Evolutionary conservation across 2,329 filamentous ascomycete genomes (phyloP), one percentile per base, ranked within the genome.

Genomic region (Helotiales sp.): DNA sequence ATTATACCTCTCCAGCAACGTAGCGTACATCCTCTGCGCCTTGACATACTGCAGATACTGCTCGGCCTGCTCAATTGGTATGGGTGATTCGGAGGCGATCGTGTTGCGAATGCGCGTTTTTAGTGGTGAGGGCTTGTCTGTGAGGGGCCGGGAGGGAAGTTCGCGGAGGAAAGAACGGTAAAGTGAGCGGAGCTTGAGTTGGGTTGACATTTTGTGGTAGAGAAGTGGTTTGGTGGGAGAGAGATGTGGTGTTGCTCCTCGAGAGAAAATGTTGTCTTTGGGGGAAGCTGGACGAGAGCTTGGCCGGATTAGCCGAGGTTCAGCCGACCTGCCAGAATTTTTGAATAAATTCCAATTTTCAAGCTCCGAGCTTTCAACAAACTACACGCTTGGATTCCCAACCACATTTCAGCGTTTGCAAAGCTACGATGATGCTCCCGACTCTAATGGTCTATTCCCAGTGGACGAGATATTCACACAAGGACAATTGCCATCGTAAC

Each of bases 141-240:
- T 66, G 82, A 80, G 70, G 86, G 83, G 83, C 6, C 89, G 90
- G 7, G 91, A 87, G 1, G 95, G 95, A 8, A 97, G 89, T 82
- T 97, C 93, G 79, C 95, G 93, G 64, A 98, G 88, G 76, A 97
- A 85, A 49, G 90, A 87, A 75, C 95, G 92, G 85, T 98, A 98
- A 77, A 97, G 85, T 40, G 93, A 88, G 75, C 93, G 92, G 49
- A 92, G 78, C 45, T 83, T 82, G 47, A 86, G 78, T 69, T 84
- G 78, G 45, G 80, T 75, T 55, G 79, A 59, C 71, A 75, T 73
- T 50, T 24, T 50, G 47, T 22, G n/a, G 15, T 49, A n/a, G 40
- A 24, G 26, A 45, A 50, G 37, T 43, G 57, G 60, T 54, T 49
- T 43, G 55, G 52, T 54, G 47, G 22, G 10, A 20, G 34, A 37